These are phyloP conservation scores for Aureobasidium vineae DNA, from an alignment of 2,329 filamentous ascomycete species.

Conservation along the genomic window DNA sequence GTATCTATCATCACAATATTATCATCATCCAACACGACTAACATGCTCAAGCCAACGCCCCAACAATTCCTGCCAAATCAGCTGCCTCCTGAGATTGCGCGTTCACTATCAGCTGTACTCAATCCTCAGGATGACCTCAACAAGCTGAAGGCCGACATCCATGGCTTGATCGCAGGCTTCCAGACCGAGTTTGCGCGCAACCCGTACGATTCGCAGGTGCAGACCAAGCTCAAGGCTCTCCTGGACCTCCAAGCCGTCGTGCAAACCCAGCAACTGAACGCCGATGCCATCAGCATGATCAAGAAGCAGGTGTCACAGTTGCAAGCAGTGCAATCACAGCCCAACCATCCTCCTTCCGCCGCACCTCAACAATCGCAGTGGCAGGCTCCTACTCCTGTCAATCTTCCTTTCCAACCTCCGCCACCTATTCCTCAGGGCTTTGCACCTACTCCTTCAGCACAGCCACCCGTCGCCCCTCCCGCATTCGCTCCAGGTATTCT, in stretches of 20 bases:
- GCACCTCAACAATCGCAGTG: conserved; percentile 35
- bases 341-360: conserved; percentile 35
- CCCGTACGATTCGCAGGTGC: conserved; percentile 71
- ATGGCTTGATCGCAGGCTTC: conserved; percentile 69
- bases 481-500: conserved; percentile 35
- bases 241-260: conserved; percentile 80
- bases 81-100: conserved; percentile 28
- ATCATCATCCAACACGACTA: neutral
- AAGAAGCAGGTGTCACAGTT: conserved; percentile 81
- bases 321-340: conserved; percentile 59
- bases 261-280: conserved; percentile 72
- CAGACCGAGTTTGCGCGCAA: conserved; percentile 72
- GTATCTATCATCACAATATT: conserved; percentile 9
- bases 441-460: conserved; percentile 32
- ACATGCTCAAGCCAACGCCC: conserved; percentile 24
- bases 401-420: conserved; percentile 34
- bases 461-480: conserved; percentile 32
- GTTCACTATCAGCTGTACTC: conserved; percentile 27
- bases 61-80: conserved; percentile 24
- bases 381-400: conserved; percentile 31
- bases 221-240: conserved; percentile 78
- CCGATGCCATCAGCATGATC: conserved; percentile 79
- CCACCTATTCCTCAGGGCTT: conserved; percentile 31
- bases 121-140: conserved; percentile 45
- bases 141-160: conserved; percentile 78